phyloP scores from a whole-genome alignment of 352 stramenopile genomes.

The Phytopythium vexans region DNA sequence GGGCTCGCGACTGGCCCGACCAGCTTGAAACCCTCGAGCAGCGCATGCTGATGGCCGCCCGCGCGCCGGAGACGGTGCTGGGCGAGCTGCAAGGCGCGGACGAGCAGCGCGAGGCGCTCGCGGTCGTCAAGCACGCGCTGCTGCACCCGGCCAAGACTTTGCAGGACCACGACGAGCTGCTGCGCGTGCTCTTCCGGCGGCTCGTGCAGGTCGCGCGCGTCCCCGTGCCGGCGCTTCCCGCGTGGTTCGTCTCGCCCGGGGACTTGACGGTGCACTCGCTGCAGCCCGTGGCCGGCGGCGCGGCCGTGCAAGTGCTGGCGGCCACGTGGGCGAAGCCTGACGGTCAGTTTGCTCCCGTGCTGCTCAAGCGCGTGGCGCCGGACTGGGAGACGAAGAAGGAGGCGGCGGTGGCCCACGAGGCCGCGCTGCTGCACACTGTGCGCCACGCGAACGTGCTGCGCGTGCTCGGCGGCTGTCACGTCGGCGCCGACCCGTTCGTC shows the following conservation, averaged over 20 bases:
- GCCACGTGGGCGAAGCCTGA: slow-evolving; percentile 28
- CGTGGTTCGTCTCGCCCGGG: slow-evolving; percentile 51
- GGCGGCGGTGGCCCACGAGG: slow-evolving; percentile 32
- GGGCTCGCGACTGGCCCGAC: slow-evolving; percentile 45
- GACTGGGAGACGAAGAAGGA: slow-evolving; percentile 10
- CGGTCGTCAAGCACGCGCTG: slow-evolving; percentile 46
- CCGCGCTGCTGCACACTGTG: slow-evolving; percentile 31
- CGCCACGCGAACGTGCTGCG: slow-evolving; percentile 53
- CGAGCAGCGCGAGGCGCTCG: slow-evolving; percentile 39
- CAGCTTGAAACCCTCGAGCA: slow-evolving; percentile 42
- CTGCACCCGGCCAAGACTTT: neutral
- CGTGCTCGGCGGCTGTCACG: slow-evolving; percentile 47
- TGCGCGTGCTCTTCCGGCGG: slow-evolving; percentile 42
- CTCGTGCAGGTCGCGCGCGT: slow-evolving; percentile 43
- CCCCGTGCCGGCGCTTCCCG: slow-evolving; percentile 34
- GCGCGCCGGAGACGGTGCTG: slow-evolving; percentile 1
- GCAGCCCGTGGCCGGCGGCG: slow-evolving; percentile 21
- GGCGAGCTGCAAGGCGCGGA: neutral
- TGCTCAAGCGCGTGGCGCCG: slow-evolving; percentile 43
- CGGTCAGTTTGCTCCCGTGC: slow-evolving; percentile 21
- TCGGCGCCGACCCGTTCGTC: slow-evolving; percentile 44
- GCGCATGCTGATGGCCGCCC: slow-evolving; percentile 29
- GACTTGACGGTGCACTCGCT: slow-evolving; percentile 20
- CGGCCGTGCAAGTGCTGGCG: slow-evolving; percentile 23
- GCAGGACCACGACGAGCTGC: slow-evolving; percentile 33